These are phyloP conservation scores for Microsporum audouinii DNA, from an alignment of 2,329 filamentous ascomycete species.

Conservation along the genomic window DNA sequence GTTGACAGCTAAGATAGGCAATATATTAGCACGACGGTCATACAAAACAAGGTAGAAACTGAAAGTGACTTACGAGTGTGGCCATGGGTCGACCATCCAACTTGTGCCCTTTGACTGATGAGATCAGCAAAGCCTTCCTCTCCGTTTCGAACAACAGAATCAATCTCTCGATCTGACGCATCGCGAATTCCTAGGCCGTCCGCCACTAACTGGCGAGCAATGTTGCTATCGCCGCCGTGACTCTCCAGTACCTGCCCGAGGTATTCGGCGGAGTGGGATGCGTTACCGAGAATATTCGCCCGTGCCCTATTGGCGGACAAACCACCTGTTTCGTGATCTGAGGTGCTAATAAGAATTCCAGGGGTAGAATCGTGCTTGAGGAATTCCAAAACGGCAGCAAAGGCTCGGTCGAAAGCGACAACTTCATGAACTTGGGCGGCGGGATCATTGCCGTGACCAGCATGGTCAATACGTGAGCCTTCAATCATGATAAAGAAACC, in stretches of 20 bases:
- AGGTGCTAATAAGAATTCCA: slow-evolving; percentile 75
- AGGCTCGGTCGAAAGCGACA: slow-evolving; percentile 82
- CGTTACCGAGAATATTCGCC: slow-evolving; percentile 67
- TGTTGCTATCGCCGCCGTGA: slow-evolving; percentile 41
- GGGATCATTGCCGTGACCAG: slow-evolving; percentile 74
- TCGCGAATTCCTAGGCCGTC: slow-evolving; percentile 67
- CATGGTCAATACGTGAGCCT: slow-evolving; percentile 90
- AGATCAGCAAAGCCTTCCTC: slow-evolving; percentile 65
- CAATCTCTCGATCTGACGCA: slow-evolving; percentile 58
- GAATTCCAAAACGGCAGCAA: slow-evolving; percentile 74
- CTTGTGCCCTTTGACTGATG: slow-evolving; percentile 72
- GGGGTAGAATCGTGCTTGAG: slow-evolving; percentile 59
- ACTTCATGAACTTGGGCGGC: slow-evolving; percentile 83
- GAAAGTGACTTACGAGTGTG: slow-evolving; percentile 47
- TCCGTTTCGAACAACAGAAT: slow-evolving; percentile 48
- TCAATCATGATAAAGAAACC: slow-evolving; percentile 99
- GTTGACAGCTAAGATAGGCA: slow-evolving; percentile 53
- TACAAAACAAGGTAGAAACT: neutral
- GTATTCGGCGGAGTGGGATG: slow-evolving; percentile 61
- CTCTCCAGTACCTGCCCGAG: slow-evolving; percentile 51
- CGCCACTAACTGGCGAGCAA: slow-evolving; percentile 46
- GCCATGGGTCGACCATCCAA: slow-evolving; percentile 90
- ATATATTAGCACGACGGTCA: neutral
- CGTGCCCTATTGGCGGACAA: slow-evolving; percentile 75
- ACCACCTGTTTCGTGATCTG: slow-evolving; percentile 93